Base-by-base conservation (phyloP, 371 early-diverging fungal species). In the Funneliformis caledonium region DNA sequence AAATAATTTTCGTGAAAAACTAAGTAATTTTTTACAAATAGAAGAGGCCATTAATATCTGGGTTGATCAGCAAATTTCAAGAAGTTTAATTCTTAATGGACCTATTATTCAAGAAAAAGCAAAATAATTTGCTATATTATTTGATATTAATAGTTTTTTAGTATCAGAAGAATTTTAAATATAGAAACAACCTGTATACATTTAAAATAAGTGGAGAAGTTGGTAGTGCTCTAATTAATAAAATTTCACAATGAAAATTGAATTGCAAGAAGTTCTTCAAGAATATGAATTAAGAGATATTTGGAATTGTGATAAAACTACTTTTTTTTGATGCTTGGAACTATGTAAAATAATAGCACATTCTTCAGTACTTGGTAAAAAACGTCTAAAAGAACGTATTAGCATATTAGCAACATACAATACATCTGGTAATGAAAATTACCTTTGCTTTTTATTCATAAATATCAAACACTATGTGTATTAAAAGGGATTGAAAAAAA, bases 41-140 rank as follows among this genome's bases (percentile, higher is more conserved):
- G 65, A 64, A 76, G 33, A 76, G 26, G 6, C 64, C 11, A 6
- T 76, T 3, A n/a, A 6, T 19, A 7, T 43, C 2, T 76, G 48
- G 77, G 6, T 76, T 19, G 48, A 76, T 45, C 61, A 64, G 12
- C 47, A 62, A 22, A 31, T 76, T 43, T 22, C 4, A 19, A 42
- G 48, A n/a, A 1, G 48, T 76, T 9, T 64, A 19, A 64, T 48
- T n/a, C n/a, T 76, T 64, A 45, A n/a, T 8, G 48, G 77, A 8
- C n/a, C 14, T 64, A 76, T 76, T 26, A 22, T 76, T 12, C 11
- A 50, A 50, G 50, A 50, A 50, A 50, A 50, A 12, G 50, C 37
- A 76, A 76, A 47, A 42, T 14, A 76, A 76, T n/a, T 76, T 47
- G 47, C 64, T n/a, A 48, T 11, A 26, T 19, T 42, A 14, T 45